Evolutionary conservation across 2,329 filamentous ascomycete genomes (phyloP).

Genomic region (Talaromyces sp.): DNA sequence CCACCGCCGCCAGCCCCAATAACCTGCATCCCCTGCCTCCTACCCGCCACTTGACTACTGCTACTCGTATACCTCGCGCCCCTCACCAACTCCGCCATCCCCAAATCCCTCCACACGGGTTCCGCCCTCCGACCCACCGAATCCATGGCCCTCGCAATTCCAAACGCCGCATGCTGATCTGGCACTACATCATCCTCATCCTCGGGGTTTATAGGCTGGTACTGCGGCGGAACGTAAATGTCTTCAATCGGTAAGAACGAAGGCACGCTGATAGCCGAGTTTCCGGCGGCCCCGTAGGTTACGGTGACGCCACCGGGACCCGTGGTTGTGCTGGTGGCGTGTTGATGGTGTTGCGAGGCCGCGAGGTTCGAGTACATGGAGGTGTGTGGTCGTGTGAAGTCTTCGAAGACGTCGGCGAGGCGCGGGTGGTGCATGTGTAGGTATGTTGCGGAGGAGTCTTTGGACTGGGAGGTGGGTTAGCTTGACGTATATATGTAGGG

Average conservation of each 20-base stretch:
- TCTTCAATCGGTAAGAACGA: conserved; percentile 52
- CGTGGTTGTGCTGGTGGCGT: conserved; percentile 14
- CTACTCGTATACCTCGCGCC: conserved; percentile 6
- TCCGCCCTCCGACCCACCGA: conserved; percentile 35
- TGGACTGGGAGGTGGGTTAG: conserved; percentile 33
- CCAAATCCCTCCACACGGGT: conserved; percentile 56
- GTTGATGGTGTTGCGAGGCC: conserved; percentile 11
- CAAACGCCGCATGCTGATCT: conserved; percentile 63
- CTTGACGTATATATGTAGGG: background rate
- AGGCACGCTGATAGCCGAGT: conserved; percentile 29
- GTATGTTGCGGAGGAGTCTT: conserved; percentile 46
- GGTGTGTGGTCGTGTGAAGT: conserved; percentile 43
- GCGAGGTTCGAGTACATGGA: conserved; percentile 19
- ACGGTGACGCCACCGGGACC: conserved; percentile 9
- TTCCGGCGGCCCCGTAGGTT: conserved; percentile 23
- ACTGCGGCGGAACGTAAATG: conserved; percentile 56
- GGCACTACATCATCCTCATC: conserved; percentile 64
- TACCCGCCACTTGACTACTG: background rate
- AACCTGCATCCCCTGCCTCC: conserved; percentile 12
- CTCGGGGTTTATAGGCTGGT: conserved; percentile 60
- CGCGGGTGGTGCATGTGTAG: conserved; percentile 46
- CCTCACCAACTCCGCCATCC: conserved; percentile 48
- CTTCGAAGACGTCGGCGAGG: conserved; percentile 47
- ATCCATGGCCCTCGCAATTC: conserved; percentile 59
- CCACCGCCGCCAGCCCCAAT: conserved; percentile 18